Evolutionary conservation across 768 basidiomycete genomes (phyloP).

Genomic region (Nidularia pulvinata): DNA sequence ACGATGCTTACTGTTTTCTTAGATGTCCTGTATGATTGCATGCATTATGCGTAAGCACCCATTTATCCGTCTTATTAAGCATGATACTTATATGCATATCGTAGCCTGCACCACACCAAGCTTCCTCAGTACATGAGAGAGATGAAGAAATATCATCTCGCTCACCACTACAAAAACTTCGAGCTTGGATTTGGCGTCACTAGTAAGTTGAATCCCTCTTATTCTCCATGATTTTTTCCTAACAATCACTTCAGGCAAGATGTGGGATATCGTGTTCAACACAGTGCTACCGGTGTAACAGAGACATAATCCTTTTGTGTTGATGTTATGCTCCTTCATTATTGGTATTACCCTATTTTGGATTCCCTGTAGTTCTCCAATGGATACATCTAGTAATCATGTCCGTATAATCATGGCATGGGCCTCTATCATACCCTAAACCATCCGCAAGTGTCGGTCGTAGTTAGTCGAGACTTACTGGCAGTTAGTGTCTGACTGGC

Average conservation of each 20-base stretch:
- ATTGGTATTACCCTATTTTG: no score
- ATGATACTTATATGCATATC: background rate
- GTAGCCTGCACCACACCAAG: conserved; percentile 80
- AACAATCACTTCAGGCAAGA: conserved; percentile 54
- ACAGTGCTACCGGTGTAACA: conserved; percentile 69
- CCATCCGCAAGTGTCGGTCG: no score
- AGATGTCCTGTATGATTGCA: conserved; percentile 87
- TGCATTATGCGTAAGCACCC: conserved; percentile 83
- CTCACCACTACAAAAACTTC: conserved; percentile 98
- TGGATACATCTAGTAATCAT: no score
- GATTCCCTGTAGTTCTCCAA: no score
- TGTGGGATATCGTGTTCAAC: conserved; percentile 94
- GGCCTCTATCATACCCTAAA: no score
- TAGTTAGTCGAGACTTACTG: no score
- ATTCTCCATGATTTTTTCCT: background rate
- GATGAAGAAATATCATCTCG: conserved; percentile 98
- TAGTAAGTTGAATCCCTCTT: conserved; percentile 43
- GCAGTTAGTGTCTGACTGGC: no score
- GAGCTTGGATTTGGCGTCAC: conserved; percentile 98
- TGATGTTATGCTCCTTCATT: no score
- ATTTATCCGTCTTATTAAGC: background rate
- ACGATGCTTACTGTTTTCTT: background rate
- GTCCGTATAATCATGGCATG: no score
- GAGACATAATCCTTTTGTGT: no score
- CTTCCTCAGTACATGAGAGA: conserved; percentile 86